A percentile compares a stretch with the other conserved stretches of the same genome.
phyloP scores from a whole-genome alignment of 2,329 filamentous ascomycete genomes.

The Xylariaceae sp. region DNA sequence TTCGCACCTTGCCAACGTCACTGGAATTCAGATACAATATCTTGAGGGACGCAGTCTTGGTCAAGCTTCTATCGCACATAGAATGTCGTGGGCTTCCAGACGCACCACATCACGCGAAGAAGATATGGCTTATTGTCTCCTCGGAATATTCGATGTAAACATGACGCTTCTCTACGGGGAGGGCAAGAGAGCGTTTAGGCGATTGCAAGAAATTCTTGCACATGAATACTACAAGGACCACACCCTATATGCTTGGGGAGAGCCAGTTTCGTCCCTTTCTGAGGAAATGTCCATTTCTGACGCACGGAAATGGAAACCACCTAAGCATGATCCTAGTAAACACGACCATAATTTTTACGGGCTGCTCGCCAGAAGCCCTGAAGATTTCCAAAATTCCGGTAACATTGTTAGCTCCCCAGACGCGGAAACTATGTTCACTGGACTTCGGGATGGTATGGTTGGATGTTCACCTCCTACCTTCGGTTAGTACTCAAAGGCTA shows the following conservation, averaged over 20 bases:
- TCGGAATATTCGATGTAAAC: conserved; percentile 30
- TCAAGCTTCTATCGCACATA: conserved; percentile 17
- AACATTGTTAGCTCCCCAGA: background rate
- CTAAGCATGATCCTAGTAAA: background rate
- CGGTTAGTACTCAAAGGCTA: background rate
- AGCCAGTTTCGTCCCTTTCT: background rate
- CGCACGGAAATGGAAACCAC: background rate
- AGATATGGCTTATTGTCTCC: conserved; percentile 28
- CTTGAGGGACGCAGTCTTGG: conserved; percentile 9
- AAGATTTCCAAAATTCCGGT: background rate
- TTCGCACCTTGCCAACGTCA: conserved; percentile 13
- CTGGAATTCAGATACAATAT: conserved; percentile 14
- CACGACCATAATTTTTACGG: background rate
- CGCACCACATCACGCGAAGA: conserved; percentile 23
- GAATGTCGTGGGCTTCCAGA: conserved; percentile 27
- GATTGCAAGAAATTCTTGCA: conserved; percentile 23
- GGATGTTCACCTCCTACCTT: background rate
- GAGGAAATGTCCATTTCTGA: background rate
- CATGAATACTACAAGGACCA: conserved; percentile 18
- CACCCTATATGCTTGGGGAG: conserved; percentile 22
- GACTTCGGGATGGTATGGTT: background rate
- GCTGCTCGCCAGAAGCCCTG: background rate
- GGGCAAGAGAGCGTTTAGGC: conserved; percentile 21
- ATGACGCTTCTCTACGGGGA: conserved; percentile 32
- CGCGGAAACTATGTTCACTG: background rate